Evolutionary conservation across 768 basidiomycete species (phyloP).

Genomic region (Lentinula detonsa): DNA sequence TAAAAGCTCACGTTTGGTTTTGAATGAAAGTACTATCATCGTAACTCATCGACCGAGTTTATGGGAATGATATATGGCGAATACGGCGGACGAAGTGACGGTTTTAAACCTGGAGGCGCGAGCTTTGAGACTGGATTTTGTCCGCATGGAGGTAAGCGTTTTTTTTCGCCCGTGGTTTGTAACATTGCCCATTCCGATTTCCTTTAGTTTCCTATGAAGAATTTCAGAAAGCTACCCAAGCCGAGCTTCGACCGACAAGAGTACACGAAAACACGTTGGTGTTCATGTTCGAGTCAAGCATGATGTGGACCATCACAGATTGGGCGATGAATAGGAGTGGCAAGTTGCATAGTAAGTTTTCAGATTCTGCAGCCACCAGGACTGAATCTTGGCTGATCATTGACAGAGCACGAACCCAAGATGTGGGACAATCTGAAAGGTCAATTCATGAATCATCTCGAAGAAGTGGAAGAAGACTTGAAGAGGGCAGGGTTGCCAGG

Average conservation of each 20-base stretch:
- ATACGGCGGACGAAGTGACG: conserved; percentile 59
- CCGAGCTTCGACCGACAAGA: conserved; percentile 43
- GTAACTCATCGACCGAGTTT: conserved; percentile 57
- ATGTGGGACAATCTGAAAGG: conserved; percentile 62
- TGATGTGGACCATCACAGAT: conserved; percentile 60
- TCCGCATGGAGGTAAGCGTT: conserved; percentile 49
- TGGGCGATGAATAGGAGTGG: conserved; percentile 56
- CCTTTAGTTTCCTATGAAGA: conserved; percentile 50
- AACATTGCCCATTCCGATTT: not conserved
- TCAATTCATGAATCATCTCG: conserved; percentile 53
- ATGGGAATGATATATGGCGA: conserved; percentile 61
- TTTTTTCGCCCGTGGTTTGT: not conserved
- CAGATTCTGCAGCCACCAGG: not conserved
- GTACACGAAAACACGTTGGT: conserved; percentile 50
- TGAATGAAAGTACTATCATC: conserved; percentile 50
- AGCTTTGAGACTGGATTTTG: conserved; percentile 62
- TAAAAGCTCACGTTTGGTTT: not conserved
- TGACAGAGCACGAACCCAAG: conserved; percentile 51
- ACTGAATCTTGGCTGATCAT: not conserved
- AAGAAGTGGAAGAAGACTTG: conserved; percentile 46
- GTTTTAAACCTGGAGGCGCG: conserved; percentile 55
- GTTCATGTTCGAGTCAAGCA: conserved; percentile 61
- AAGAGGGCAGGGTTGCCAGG: conserved; percentile 32
- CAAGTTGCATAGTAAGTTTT: conserved; percentile 46
- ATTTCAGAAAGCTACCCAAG: conserved; percentile 51